Evolutionary conservation across 2,329 filamentous ascomycete species (phyloP), one percentile per base, ranked within the genome.

Genomic region (Hymenoscyphus infarciens): DNA sequence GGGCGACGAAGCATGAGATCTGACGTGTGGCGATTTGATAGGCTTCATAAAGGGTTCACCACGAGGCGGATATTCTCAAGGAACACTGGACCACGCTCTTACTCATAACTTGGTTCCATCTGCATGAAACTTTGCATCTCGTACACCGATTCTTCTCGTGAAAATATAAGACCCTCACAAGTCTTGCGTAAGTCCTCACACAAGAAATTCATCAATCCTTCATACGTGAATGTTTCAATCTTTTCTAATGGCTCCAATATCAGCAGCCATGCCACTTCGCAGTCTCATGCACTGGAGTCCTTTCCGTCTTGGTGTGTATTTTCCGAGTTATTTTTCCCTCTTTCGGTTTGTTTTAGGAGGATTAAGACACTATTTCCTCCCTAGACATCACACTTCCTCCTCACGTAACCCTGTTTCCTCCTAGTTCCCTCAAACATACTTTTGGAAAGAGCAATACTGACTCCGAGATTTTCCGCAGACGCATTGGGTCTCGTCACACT

Each of bases 401-500:
- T 27, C 25, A 27, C 25, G 4, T 4, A 27, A 27, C 25, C 25
- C 25, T 27, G 25, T 27, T 27, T 27, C 25, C 4, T 27, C 25
- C 25, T 27, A 27, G 25, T 27, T 27, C 4, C 25, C 25, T 27
- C 25, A 27, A 27, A 27, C 25, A 27, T 27, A 27, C 25, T 27
- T 27, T 4, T 27, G 4, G 25, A 27, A 27, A 27, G 25, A 4
- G 25, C 25, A 27, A 27, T 27, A 27, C 25, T 27, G 25, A 27
- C 25, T 27, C 25, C 2, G 25, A 27, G 25, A 2, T 27, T 27
- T 27, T 27, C 25, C 4, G 25, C 25, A 27, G 25, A 27, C 19
- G 63, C 59, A 8, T 59, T 67, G 8, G 61, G 65, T n/a, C 59
- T 66, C 5, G 63, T 65, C 16, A 66, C 63, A 3, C 61, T 66